Percentiles rank a stretch among this genome's conserved stretches.
Conservation (phyloP, 495 filamentous ascomycete species). For the Daldinia bambusicola region DNA sequence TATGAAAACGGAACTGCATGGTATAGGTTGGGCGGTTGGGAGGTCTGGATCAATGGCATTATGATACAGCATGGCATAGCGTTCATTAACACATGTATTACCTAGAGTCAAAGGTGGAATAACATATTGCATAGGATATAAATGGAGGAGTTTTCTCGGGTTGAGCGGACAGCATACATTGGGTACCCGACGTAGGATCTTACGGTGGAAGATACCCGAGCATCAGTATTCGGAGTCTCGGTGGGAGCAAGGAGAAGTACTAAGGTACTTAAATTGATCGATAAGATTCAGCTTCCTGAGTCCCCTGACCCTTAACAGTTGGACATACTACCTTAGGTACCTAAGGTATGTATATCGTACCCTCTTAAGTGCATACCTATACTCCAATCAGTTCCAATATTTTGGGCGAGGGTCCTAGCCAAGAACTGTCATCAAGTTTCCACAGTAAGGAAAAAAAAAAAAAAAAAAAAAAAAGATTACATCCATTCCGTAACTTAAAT, state of each 20-base stretch:
- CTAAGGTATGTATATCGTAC: no score
- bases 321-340: not conserved
- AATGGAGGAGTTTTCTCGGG: constrained; percentile 31
- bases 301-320: constrained; percentile 3
- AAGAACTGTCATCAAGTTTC: not conserved
- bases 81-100: not conserved
- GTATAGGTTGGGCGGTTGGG: constrained; percentile 5
- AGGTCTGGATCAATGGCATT: constrained; percentile 9
- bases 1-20: constrained; percentile 1
- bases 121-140: constrained; percentile 23
- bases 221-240: constrained; percentile 12
- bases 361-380: not conserved
- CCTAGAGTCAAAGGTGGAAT: constrained; percentile 22
- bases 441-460: not conserved
- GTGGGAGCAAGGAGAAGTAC: constrained; percentile 1
- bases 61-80: not conserved
- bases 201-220: constrained; percentile 35
- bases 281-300: constrained; percentile 4
- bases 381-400: not conserved
- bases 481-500: not conserved
- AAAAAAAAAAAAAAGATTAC: not conserved
- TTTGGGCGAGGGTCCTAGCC: not conserved
- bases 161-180: constrained; percentile 32
- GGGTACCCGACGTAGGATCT: constrained; percentile 1
- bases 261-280: not conserved